Base-by-base conservation (phyloP, 148 eudicot genomes). In the Amaranthus cruentus region DNA sequence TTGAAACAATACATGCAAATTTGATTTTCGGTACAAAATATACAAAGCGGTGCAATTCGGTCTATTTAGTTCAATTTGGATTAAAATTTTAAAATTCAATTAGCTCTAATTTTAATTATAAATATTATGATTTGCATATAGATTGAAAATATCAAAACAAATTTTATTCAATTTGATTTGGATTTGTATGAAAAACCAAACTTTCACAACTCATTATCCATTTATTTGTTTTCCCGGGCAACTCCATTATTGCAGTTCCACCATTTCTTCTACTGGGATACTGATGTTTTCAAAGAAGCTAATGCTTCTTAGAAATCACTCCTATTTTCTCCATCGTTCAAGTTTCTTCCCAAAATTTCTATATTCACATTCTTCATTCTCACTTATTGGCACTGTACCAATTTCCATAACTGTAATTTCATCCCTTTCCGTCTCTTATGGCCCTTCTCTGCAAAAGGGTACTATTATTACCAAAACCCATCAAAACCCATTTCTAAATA, bases 361-460 rank as follows among this genome's bases (percentile, higher is more conserved):
- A 67, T 62, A 66, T 38, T 7, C 77, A 76, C 73, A 73, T 68
- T 12, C 60, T 42, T 55, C 68, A 4, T 47, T 73, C 73, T 68
- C 85, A 46, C 63, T 76, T 38, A 60, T 65, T 84, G 67, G 81
- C 80, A 56, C 71, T 72, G 0, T 81, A 62, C 12, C 78, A 77
- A 4, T 59, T 54, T 12, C 73, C 69, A 0, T 75, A 77, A 7
- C 75, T 79, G 18, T 53, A 47, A 44, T 38, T 62, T 3, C 76
- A 62, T 12, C 55, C 74, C 73, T 65, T 78, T 61, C 81, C 7
- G 80, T 63, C 78, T 59, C 82, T 1, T 89, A 91, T 69, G 97
- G 97, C 13, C 98, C 98, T 8, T 91, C 98, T 59, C 92, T 94
- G 75, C 74, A 43, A 65, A 91, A 89, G 76, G 96, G 98, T 74